Percentiles rank a stretch among this genome's conserved stretches.
Conservation (phyloP, 1,139 yeast species). For the Taphrina flavorubra region DNA sequence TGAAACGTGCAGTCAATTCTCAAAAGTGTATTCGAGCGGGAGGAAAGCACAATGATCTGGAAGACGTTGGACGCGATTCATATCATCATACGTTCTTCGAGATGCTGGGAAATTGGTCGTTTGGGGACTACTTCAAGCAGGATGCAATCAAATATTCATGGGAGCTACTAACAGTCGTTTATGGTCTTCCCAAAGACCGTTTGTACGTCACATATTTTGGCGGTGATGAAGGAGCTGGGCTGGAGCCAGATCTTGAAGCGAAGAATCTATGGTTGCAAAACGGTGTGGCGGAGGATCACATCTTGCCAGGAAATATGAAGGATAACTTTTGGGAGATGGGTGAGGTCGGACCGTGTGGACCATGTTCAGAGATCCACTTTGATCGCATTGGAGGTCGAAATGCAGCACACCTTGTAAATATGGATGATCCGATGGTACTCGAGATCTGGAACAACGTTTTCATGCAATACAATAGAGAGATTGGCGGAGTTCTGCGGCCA, state of each 20-base stretch:
- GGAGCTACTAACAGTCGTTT: slow-evolving; percentile 85
- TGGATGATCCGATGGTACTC: slow-evolving; percentile 96
- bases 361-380: slow-evolving; percentile 96
- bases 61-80: slow-evolving; percentile 91
- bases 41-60: slow-evolving; percentile 98
- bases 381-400: slow-evolving; percentile 98
- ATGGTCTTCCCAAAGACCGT: slow-evolving; percentile 75
- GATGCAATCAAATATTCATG: slow-evolving; percentile 90
- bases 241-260: slow-evolving; percentile 93
- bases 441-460: slow-evolving; percentile 98
- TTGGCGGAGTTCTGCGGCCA: slow-evolving; percentile 77
- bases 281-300: slow-evolving; percentile 91
- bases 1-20: slow-evolving; percentile 90
- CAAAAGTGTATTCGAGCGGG: slow-evolving; percentile 99
- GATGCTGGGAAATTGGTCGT: slow-evolving; percentile 99
- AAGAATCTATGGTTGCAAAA: slow-evolving; percentile 80
- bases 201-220: slow-evolving; percentile 94
- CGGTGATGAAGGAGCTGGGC: slow-evolving; percentile 82
- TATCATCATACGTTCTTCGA: slow-evolving; percentile 98
- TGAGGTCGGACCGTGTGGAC: slow-evolving; percentile 99
- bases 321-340: slow-evolving; percentile 99
- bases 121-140: slow-evolving; percentile 95
- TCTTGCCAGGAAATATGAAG: slow-evolving; percentile 83
- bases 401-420: slow-evolving; percentile 84
- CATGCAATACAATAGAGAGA: slow-evolving; percentile 93